A percentile compares a stretch with the other conserved stretches of the same genome.
phyloP scores from a whole-genome alignment of 495 filamentous ascomycete species.

The Penicillium herquei region DNA sequence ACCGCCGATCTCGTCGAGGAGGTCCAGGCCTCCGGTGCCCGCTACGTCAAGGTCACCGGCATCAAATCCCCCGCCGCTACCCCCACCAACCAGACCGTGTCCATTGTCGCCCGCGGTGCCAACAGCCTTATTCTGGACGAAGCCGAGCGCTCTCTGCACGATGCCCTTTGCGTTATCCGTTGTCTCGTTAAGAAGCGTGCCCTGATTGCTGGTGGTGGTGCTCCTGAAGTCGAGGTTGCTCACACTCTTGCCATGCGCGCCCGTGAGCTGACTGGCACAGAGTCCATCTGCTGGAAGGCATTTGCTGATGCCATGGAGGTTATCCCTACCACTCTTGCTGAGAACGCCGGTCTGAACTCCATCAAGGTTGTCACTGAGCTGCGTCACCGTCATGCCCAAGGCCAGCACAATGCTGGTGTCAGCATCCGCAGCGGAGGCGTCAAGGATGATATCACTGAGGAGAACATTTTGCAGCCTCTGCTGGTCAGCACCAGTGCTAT shows the following conservation, averaged over 20 bases:
- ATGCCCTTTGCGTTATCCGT: slow-evolving; percentile 95
- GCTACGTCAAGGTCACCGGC: slow-evolving; percentile 92
- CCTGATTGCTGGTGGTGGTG: slow-evolving; percentile 92
- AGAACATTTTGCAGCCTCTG: slow-evolving; percentile 95
- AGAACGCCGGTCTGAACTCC: slow-evolving; percentile 95
- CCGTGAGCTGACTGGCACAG: slow-evolving; percentile 81
- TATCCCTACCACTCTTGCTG: slow-evolving; percentile 91
- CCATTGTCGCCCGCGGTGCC: slow-evolving; percentile 89
- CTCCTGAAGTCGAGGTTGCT: slow-evolving; percentile 92
- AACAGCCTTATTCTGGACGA: slow-evolving; percentile 95
- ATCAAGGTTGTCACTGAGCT: slow-evolving; percentile 99
- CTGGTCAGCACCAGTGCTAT: slow-evolving; percentile 96
- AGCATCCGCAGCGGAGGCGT: slow-evolving; percentile 97
- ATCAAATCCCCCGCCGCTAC: slow-evolving; percentile 58
- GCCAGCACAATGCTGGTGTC: slow-evolving; percentile 92
- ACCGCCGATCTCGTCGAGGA: slow-evolving; percentile 95
- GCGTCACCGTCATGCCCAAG: slow-evolving; percentile 87
- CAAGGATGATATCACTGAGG: slow-evolving; percentile 89
- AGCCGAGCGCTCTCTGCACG: slow-evolving; percentile 92
- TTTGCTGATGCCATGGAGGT: slow-evolving; percentile 98
- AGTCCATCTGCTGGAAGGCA: slow-evolving; percentile 97
- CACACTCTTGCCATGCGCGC: slow-evolving; percentile 75
- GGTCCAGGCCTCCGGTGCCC: slow-evolving; percentile 77
- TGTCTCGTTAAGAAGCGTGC: slow-evolving; percentile 99
- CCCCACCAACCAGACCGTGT: slow-evolving; percentile 80